Evolutionary conservation across 2,329 filamentous ascomycete species (phyloP), one percentile per base, ranked within the genome.

Genomic region (Stagonosporopsis vannaccii): DNA sequence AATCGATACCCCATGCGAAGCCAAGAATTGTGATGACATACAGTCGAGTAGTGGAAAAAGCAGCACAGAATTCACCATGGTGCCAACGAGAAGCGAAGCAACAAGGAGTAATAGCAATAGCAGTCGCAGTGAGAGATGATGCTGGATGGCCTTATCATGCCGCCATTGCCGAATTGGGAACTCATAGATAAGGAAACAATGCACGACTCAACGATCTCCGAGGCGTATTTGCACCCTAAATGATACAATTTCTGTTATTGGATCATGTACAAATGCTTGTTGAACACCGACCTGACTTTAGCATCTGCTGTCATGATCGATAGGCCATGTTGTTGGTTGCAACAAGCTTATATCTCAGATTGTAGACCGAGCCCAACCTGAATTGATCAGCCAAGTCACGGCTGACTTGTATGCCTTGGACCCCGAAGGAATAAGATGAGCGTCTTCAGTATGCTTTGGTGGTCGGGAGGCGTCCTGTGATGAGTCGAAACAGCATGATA

Each of bases 21-120:
- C 53, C 30, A 50, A 51, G 37, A 49, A 58, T 12, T 8, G 54
- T 41, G 56, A 66, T 7, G 51, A 47, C 39, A 42, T 30, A 33
- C 44, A 36, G 8, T 50, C 47, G 35, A 45, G n/a, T 7, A 69
- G 67, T 51, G 37, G 44, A 35, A 59, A 52, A 25, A 67, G 63
- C 30, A 70, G 66, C 47, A 57, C 63, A 28, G 63, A 70, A 23
- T 59, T 59, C 30, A 69, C 68, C 3, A 40, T 51, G 35, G 61
- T 68, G 20, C 59, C 59, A 15, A 70, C 58, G n/a, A 55, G 52
- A 32, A 56, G 51, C 37, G 58, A 55, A 23, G 44, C 43, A 42
- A 42, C 40, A 55, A 58, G 60, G 41, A 60, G 42, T 44, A 33
- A 51, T n/a, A 56, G 42, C 43, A 47, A 56, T 28, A 51, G 42